phyloP scores from a whole-genome alignment of 2,329 filamentous ascomycete genomes.

The Fusarium ambrosium region DNA sequence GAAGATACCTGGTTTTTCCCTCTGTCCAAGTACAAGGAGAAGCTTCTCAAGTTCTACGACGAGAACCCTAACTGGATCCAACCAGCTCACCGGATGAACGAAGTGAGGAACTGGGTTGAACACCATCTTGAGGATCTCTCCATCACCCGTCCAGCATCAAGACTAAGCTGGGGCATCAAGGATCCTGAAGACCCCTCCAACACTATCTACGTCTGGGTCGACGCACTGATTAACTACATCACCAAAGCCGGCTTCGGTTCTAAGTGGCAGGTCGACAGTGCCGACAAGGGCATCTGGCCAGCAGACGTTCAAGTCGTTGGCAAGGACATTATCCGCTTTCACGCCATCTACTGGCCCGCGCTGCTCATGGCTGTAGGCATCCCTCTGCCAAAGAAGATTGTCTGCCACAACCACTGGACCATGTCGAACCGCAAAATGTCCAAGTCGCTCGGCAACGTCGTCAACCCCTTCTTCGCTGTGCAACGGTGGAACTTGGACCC shows the following conservation, averaged over 20 bases:
- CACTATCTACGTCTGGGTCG: slow-evolving; percentile 98
- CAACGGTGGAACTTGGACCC: slow-evolving; percentile 89
- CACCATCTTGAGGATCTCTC: slow-evolving; percentile 88
- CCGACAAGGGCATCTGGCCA: slow-evolving; percentile 81
- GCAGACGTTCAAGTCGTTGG: slow-evolving; percentile 93
- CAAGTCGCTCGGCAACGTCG: slow-evolving; percentile 94
- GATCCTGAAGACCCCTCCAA: slow-evolving; percentile 88
- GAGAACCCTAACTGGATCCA: slow-evolving; percentile 83
- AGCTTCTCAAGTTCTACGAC: slow-evolving; percentile 82
- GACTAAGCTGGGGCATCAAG: slow-evolving; percentile 88
- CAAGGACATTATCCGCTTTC: slow-evolving; percentile 96
- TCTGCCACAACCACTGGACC: slow-evolving; percentile 97
- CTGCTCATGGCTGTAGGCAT: slow-evolving; percentile 90
- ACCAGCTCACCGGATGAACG: slow-evolving; percentile 79
- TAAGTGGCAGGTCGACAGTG: slow-evolving; percentile 73
- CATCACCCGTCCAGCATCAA: slow-evolving; percentile 83
- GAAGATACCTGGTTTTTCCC: slow-evolving; percentile 97
- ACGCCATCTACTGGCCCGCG: slow-evolving; percentile 98
- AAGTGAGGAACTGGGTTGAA: slow-evolving; percentile 82
- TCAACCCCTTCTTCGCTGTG: slow-evolving; percentile 92
- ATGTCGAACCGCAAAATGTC: slow-evolving; percentile 95
- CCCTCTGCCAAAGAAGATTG: slow-evolving; percentile 80
- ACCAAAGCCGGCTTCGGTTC: slow-evolving; percentile 83
- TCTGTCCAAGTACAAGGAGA: slow-evolving; percentile 84
- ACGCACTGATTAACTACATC: slow-evolving; percentile 94